Percentiles rank a stretch among this genome's conserved stretches.
phyloP scores from a whole-genome alignment of 208 protist genomes.

The Trypanosoma rangeli region DNA sequence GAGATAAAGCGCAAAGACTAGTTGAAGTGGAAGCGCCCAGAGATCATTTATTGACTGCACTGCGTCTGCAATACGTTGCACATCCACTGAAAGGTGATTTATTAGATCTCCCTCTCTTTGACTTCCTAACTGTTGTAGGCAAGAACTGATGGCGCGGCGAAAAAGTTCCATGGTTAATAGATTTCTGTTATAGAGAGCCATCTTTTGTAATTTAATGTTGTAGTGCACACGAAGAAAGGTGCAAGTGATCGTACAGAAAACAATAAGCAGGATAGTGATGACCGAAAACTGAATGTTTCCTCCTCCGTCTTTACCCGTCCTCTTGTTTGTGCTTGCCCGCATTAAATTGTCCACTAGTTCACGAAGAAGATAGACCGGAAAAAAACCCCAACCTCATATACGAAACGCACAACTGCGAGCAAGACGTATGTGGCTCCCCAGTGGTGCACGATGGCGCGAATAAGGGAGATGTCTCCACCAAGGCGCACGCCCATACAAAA shows the following conservation, averaged over 20 bases:
- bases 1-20: conserved; percentile 25
- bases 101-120: conserved; percentile 32
- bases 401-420: conserved; percentile 19
- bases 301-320: not conserved
- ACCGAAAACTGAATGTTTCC: not conserved
- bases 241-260: conserved; percentile 5
- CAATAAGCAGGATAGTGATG: conserved; percentile 22
- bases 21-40: conserved; percentile 35
- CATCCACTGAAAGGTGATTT: conserved; percentile 34
- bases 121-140: conserved; percentile 19
- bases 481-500: not conserved
- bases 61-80: conserved; percentile 27
- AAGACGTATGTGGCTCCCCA: conserved; percentile 20
- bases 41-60: conserved; percentile 30
- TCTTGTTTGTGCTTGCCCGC: not conserved
- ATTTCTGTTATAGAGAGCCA: conserved; percentile 24
- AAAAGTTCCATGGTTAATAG: conserved; percentile 29
- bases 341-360: conserved; percentile 29
- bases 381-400: conserved; percentile 23
- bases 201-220: conserved; percentile 25
- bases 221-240: conserved; percentile 37
- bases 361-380: conserved; percentile 27
- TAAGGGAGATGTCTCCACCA: not conserved
- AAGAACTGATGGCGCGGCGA: conserved; percentile 2
- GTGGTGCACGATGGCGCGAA: conserved; percentile 3